Conservation (phyloP, 2,329 filamentous ascomycete species). For the Penicillium glabrum region DNA sequence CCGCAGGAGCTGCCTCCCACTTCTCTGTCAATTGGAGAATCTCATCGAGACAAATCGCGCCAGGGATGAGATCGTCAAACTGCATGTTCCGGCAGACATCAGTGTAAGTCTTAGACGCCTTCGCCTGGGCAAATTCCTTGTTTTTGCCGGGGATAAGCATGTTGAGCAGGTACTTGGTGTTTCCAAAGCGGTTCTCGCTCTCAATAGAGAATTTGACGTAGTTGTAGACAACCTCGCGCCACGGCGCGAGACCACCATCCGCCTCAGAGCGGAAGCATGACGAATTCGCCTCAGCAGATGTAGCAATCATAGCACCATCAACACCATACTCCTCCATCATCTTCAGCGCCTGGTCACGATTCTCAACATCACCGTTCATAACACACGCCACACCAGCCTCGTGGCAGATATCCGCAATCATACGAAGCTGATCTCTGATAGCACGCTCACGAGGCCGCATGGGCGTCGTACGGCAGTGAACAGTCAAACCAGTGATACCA, state of each 20-base stretch:
- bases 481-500: conserved; percentile 86
- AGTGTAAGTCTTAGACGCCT: conserved; percentile 67
- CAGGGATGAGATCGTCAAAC: conserved; percentile 61
- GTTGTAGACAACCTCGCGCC: conserved; percentile 73
- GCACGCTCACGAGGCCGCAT: conserved; percentile 91
- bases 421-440: conserved; percentile 79
- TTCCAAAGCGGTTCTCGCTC: conserved; percentile 82
- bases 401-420: conserved; percentile 78
- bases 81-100: conserved; percentile 67
- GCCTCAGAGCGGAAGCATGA: conserved; percentile 74
- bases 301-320: conserved; percentile 97
- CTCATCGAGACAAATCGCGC: conserved; percentile 66
- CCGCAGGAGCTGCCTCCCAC: conserved; percentile 19
- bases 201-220: conserved; percentile 74
- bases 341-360: conserved; percentile 67
- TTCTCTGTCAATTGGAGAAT: conserved; percentile 45
- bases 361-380: conserved; percentile 90
- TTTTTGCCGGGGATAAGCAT: conserved; percentile 84
- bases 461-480: conserved; percentile 93
- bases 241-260: conserved; percentile 69
- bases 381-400: conserved; percentile 86
- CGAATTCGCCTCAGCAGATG: conserved; percentile 84
- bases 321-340: conserved; percentile 78
- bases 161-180: conserved; percentile 87
- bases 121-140: conserved; percentile 61